Evolutionary conservation across 108 stramenopile genomes (phyloP), one percentile per base, ranked within the genome.

Genomic region (Parmales sp.): DNA sequence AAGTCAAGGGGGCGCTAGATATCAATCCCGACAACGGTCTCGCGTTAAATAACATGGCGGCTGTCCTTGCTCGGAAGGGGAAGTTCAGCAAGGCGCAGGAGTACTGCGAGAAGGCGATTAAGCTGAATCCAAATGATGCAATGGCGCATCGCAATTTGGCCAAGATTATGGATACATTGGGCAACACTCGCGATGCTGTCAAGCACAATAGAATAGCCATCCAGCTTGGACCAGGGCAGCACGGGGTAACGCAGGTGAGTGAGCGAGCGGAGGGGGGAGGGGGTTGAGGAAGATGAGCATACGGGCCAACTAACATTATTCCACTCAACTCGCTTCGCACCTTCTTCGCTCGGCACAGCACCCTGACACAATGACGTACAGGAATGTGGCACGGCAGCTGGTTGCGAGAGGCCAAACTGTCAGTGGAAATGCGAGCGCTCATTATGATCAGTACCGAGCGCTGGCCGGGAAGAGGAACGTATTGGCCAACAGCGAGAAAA

Each of bases 161-260:
- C 31, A 25, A 60, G 34, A 45, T 69, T 5, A 45, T 51, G 31
- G 63, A 69, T 18, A 46, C 31, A 9, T 36, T 45, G 5, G 69
- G 69, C 41, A 64, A 69, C 43, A 51, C 69, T 1, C 69, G 69
- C 18, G 60, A 63, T 23, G 69, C 69, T 31, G 41, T 69, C 39
- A 51, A 46, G 26, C 39, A 63, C 26, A 69, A 69, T 36, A 51
- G 38, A 22, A 23, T 29, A 1, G 69, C 69, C 39, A 26, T 69
- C 51, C 23, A 43, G 39, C 60, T 46, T 28, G 68, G 65, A 2
- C 65, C 65, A 6, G 65, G 65, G 2, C 18, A 29, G 18, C 45
- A 48, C 11, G 45, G 45, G 2, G 45, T 16, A 18, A 43, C 28
- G 19, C 54, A n/a, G n/a, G n/a, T n/a, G n/a, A n/a, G n/a, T n/a